Evolutionary conservation across 75 land plant species (phyloP), one percentile per base, ranked within the genome.

Genomic region (Sequoiadendron giganteum): DNA sequence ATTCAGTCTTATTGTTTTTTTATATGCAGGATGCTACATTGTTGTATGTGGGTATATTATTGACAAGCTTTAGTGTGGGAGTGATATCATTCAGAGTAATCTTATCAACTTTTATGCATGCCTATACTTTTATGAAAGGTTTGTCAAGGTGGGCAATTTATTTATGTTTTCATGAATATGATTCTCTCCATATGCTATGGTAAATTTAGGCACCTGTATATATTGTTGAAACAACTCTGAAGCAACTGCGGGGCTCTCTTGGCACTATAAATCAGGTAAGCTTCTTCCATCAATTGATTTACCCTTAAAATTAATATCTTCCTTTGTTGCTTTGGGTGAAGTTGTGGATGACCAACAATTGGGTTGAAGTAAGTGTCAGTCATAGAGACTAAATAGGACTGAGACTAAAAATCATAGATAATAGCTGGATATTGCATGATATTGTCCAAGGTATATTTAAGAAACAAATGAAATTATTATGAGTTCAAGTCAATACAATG

Each of bases 1-100:
- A 48, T 30, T 52, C 52, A 40, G 10, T 1, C 38, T 28, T 84
- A 38, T 48, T 48, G 28, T 19, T 48, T 52, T 47, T 21, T 4
- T 38, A 48, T 40, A 28, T 88, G 72, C 87, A 97, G 97, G 92
- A 91, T 83, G 70, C 92, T 11, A 88, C 95, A 5, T 89, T 92
- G 82, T 83, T 97, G 78, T 93, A 93, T 90, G 90, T 93, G 92
- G 99, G 97, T 85, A 91, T 97, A 77, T 76, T 95, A 84, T 87
- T 97, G 77, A 96, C 93, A 88, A 97, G 99, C 42, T 94, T 97
- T 90, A 97, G 99, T 30, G 96, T 94, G 39, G 99, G 99, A 58
- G 91, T 96, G 25, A 96, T 97, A 25, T 97, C 99, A 34, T 97
- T 95, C 86, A 94, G 95, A 86, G 99, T 97, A 90, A 89, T 86